phyloP scores from a whole-genome alignment of 768 basidiomycete species.

The Boletellus ananiceps region DNA sequence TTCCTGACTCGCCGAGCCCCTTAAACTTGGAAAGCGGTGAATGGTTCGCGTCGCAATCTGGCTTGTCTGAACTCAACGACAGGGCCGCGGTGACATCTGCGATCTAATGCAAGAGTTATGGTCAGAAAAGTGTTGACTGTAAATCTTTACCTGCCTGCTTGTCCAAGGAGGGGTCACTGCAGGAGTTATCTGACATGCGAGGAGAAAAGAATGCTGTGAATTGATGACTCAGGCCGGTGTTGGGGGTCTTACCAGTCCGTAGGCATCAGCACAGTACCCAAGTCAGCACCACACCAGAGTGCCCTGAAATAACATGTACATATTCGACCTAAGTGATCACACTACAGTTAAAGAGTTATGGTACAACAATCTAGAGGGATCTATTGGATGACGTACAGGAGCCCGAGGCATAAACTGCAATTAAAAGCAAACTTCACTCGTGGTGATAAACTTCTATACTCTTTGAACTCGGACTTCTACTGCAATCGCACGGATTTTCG shows the following conservation, averaged over 20 bases:
- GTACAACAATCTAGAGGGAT: background rate
- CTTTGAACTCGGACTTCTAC: conserved; percentile 3
- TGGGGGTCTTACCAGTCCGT: conserved; percentile 6
- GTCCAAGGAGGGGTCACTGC: background rate
- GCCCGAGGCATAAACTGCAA: background rate
- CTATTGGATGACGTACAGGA: background rate
- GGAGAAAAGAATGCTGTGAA: too few relatives aligned
- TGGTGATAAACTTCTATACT: background rate
- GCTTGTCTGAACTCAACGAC: conserved; percentile 4
- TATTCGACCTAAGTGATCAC: too few relatives aligned
- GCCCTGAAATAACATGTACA: background rate
- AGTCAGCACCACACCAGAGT: background rate
- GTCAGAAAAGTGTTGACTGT: too few relatives aligned
- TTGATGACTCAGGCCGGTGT: background rate
- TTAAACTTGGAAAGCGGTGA: background rate
- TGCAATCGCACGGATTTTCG: conserved; percentile 21
- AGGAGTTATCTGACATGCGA: background rate
- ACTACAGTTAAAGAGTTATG: background rate
- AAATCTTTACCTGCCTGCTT: conserved; percentile 4
- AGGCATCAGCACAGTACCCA: background rate
- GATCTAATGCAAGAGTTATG: conserved; percentile 3
- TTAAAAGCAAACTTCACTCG: background rate
- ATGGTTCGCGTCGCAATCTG: background rate
- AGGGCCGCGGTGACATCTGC: background rate
- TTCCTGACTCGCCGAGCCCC: background rate